These are phyloP conservation scores for Pisolithus microcarpus DNA, from an alignment of 768 basidiomycete genomes.

Conservation along the genomic window DNA sequence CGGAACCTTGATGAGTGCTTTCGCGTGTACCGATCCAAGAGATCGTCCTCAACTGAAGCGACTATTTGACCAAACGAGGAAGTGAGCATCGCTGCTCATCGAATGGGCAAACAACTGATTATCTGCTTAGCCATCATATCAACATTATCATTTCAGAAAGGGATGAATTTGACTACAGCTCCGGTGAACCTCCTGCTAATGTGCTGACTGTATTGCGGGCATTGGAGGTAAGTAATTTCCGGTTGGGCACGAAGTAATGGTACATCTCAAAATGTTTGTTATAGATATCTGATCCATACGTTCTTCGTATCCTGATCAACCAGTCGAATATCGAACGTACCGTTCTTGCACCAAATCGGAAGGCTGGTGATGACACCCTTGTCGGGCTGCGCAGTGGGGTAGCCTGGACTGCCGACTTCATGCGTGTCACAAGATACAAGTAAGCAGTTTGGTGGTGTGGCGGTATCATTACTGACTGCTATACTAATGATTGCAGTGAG, in stretches of 20 bases:
- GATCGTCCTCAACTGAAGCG: constrained; percentile 54
- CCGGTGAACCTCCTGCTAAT: constrained; percentile 59
- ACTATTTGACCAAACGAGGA: constrained; percentile 52
- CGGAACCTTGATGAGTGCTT: constrained; percentile 51
- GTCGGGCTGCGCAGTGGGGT: constrained; percentile 40
- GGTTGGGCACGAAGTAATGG: background rate
- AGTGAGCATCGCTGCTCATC: constrained; percentile 39
- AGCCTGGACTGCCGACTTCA: constrained; percentile 59
- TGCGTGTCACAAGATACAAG: constrained; percentile 59
- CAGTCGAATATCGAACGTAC: constrained; percentile 61
- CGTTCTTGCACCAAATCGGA: constrained; percentile 58
- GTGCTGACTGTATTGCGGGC: constrained; percentile 75
- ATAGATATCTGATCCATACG: constrained; percentile 68
- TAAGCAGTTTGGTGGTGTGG: constrained; percentile 28
- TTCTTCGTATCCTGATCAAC: constrained; percentile 79
- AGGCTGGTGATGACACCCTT: constrained; percentile 52
- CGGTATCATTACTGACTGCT: background rate
- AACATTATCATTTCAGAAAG: constrained; percentile 58
- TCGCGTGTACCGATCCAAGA: constrained; percentile 62
- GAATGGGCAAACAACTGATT: constrained; percentile 5
- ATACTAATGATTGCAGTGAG: constrained; percentile 37
- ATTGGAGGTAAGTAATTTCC: constrained; percentile 53
- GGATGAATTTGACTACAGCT: constrained; percentile 75
- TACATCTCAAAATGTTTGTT: background rate
- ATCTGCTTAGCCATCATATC: constrained; percentile 34